These are phyloP conservation scores for Fraxinus latifolia DNA, from an alignment of 305 asterid species.

Conservation along the genomic window DNA sequence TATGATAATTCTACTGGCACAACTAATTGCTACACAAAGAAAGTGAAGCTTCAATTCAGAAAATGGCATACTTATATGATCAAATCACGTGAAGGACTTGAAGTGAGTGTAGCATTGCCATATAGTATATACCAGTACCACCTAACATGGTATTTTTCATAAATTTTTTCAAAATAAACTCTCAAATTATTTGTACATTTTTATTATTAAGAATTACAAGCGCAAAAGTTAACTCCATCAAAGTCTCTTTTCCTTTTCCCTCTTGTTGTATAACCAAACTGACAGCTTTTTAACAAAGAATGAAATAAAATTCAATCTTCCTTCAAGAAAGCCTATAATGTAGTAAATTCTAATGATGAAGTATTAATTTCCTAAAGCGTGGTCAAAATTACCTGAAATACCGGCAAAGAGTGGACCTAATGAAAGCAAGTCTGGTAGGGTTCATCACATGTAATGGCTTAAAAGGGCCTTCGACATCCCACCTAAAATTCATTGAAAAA, in stretches of 20 bases:
- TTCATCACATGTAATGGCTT: constrained; percentile 88
- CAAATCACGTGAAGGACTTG: neutral
- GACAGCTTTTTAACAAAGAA: neutral
- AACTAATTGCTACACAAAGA: neutral
- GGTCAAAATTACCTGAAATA: constrained; percentile 71
- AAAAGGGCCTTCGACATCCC: constrained; percentile 97
- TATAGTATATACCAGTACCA: neutral
- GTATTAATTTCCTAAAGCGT: neutral
- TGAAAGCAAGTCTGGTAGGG: constrained; percentile 90
- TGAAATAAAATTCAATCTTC: neutral
- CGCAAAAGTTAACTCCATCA: neutral
- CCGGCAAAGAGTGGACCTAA: constrained; percentile 86
- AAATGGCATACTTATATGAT: neutral
- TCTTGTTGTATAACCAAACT: neutral
- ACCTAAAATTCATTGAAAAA: constrained; percentile 42
- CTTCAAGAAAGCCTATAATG: neutral
- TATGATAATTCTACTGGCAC: neutral
- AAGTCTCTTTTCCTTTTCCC: neutral
- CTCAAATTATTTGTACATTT: neutral
- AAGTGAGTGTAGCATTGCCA: neutral
- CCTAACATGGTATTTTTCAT: neutral
- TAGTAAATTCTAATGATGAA: neutral
- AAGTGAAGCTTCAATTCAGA: neutral
- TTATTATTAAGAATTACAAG: neutral
- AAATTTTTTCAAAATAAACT: neutral